These are phyloP conservation scores for Candida incommunis DNA, from an alignment of 805 yeast species.

Conservation along the genomic window DNA sequence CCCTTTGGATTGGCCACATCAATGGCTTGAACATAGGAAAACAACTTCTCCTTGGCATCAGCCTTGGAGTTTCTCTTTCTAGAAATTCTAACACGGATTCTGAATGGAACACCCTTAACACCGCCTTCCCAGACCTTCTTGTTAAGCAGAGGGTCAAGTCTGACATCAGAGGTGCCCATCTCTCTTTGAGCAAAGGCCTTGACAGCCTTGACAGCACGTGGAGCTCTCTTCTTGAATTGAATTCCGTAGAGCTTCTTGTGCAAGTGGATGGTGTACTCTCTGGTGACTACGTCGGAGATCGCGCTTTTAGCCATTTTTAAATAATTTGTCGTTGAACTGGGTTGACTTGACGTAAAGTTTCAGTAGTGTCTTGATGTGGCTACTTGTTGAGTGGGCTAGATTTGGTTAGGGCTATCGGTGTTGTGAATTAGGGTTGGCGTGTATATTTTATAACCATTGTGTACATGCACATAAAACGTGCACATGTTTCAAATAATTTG, in stretches of 20 bases:
- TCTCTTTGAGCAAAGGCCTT: conserved; percentile 96
- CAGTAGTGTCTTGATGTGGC: too few relatives aligned
- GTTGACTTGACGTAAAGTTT: neutral
- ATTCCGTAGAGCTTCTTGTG: conserved; percentile 99
- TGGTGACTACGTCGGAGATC: conserved; percentile 98
- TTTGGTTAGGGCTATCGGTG: too few relatives aligned
- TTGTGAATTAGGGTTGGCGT: too few relatives aligned
- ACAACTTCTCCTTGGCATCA: conserved; percentile 94
- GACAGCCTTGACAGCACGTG: conserved; percentile 98
- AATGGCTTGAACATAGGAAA: conserved; percentile 97
- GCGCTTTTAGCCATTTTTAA: conserved; percentile 42
- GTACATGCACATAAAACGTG: too few relatives aligned
- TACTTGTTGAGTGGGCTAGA: too few relatives aligned
- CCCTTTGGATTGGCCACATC: conserved; percentile 91
- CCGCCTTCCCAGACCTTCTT: conserved; percentile 99
- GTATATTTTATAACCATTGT: too few relatives aligned
- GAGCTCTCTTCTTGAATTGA: conserved; percentile 99
- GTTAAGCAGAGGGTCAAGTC: conserved; percentile 97
- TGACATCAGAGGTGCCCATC: conserved; percentile 98
- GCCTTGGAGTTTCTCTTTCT: conserved; percentile 99
- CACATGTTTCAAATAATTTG: too few relatives aligned
- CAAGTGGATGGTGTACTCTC: conserved; percentile 99
- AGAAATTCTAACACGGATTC: conserved; percentile 97
- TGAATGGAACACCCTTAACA: conserved; percentile 96
- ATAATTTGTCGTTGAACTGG: neutral